Base-by-base conservation (phyloP, 2,329 filamentous ascomycete genomes). In the Claviceps sp. region DNA sequence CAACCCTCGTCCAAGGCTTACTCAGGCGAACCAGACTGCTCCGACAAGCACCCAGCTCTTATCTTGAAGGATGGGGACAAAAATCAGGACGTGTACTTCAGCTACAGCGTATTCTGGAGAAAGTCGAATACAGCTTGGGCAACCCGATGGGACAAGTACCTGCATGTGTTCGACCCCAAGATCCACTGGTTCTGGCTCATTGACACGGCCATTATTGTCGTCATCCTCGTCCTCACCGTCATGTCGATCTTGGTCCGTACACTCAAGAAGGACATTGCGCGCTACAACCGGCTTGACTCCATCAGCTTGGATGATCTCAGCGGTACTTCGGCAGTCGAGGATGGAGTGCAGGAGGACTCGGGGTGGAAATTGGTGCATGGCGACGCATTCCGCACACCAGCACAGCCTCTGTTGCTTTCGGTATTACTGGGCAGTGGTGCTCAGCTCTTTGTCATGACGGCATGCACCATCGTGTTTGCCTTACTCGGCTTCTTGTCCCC, bases 181-280 rank as follows among this genome's bases (percentile, higher is more conserved):
- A 97, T 98, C 61, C 93, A 98, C 68, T 98, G 93, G 93, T 95
- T 97, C 73, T 96, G 90, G 54, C 81, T 98, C 48, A 87, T 97
- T 70, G 95, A 95, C 69, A 96, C 90, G 38, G 87, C 93, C 48
- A 83, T 97, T 45, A 95, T 98, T 56, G 90, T 98, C 49, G 78
- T 95, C 48, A 93, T 97, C 69, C 75, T 97, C 42, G 84, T 91
- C 38, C 80, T 89, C 46, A 95, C 93, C 61, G 93, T 98, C 57
- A 85, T 85, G 68, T 95, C 90, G n/a, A 88, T 97, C 47, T 76
- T 98, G 16, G 75, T 95, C 52, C 81, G 91, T 51, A 89, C 91
- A 1, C 73, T 98, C 54, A 86, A 84, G 68, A 96, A 95, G 74
- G 93, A 98, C 64, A 96, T 98, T 67, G 89, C 89, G 34, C 79